Evolutionary conservation across 306 rosid species (phyloP), one percentile per base, ranked within the genome.

Genomic region (Citrullus colocynthis): DNA sequence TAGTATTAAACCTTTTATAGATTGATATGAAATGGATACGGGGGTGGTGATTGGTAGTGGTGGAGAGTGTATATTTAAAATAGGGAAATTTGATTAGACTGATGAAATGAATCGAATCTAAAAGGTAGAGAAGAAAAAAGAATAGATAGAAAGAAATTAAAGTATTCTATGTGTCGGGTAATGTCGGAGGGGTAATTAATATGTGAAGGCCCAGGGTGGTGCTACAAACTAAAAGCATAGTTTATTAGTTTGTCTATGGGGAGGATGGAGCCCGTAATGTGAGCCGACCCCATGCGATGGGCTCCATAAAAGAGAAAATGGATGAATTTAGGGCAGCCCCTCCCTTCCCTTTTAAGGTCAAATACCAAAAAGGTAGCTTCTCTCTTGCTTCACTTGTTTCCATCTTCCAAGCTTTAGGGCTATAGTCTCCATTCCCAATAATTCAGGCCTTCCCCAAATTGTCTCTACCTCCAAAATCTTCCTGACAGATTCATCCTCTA

Each of bases 81-180:
- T 21, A 49, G 55, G 8, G 2, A 39, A 18, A 8, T 42, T 6
- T 72, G 63, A 51, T 55, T 52, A 17, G 63, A 71, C 12, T 7
- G 3, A 52, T 15, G 62, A 74, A 54, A 49, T 7, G 77, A 51
- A 45, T 9, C 6, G 54, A 21, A 42, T 20, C 39, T 24, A 70
- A 39, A 70, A 21, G 74, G 2, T 17, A 41, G 4, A 66, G 49
- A n/a, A 66, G 28, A 73, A 73, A 52, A 71, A 7, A 73, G 3
- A 24, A 75, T 49, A 1, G 39, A 75, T 20, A 24, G 28, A 24
- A 75, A 36, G 64, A 39, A 75, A 52, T 20, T 36, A 34, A 58
- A 24, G 64, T 55, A 42, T 56, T 75, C 51, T 34, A 57, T 74
- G 3, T 74, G 78, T 74, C 78, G 78, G 64, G 48, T 75, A 75